Evolutionary conservation across 441 rosid genomes (phyloP), one percentile per base, ranked within the genome.

Genomic region (Metrosideros polymorpha): DNA sequence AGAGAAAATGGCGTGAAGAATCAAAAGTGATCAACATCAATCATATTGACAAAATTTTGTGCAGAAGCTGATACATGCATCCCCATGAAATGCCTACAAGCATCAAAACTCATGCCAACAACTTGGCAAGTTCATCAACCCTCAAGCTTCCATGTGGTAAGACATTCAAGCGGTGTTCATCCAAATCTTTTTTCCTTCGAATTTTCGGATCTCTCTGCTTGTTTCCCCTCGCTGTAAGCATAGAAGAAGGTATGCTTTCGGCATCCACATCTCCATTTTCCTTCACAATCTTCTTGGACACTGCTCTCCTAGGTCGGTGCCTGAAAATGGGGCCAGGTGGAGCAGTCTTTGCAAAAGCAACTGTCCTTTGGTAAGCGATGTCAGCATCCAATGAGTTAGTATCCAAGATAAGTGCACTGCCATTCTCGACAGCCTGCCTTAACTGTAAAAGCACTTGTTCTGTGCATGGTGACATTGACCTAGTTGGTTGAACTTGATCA

Each of bases 61-160:
- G 19, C 10, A 6, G 35, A 1, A 39, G 79, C 27, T 39, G n/a
- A 71, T 39, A 12, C 79, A 71, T 22, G 47, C n/a, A 22, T 39
- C 8, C 77, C 77, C 45, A 32, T 32, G 7, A 66, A 32, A 39
- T 42, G 47, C 3, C 79, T 19, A 71, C 47, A 66, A 39, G 14
- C 79, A 35, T 71, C 14, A 39, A 39, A 71, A 22, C 47, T 71
- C 79, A 95, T 6, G 98, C 90, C 87, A 96, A 91, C 53, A 96
- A 86, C 91, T 96, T 94, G 85, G 98, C 99, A 86, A 95, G 98
- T 90, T 96, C 99, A 90, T 95, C 98, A 25, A 97, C 88, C 84
- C 90, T 84, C 55, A 94, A 88, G 89, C 93, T 94, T 89, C 98
- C 98, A 32, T 86, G 88, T 2, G 95, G 91, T 22, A 84, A 85